Evolutionary conservation across 345 rosid genomes (phyloP), one percentile per base, ranked within the genome.

Genomic region (Linum trigynum): DNA sequence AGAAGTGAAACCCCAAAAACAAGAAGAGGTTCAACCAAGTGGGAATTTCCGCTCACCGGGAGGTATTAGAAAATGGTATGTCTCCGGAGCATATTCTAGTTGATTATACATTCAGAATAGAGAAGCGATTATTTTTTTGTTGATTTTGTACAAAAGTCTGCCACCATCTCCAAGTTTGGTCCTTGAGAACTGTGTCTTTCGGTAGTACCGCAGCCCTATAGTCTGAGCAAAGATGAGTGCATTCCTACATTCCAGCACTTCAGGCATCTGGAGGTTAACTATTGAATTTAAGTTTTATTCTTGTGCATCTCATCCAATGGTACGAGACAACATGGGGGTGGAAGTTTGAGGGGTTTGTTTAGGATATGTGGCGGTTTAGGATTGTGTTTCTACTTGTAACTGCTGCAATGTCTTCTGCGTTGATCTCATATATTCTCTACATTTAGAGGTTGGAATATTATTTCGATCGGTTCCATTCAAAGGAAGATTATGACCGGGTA

Each of bases 21-120:
- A 76, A 73, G 91, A 81, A 67, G 88, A 78, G 67, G 67, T 79
- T 48, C 75, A 79, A 55, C 82, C 86, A 65, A 78, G 75, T 37
- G 88, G 77, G 70, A 77, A 53, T 76, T 82, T 86, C 65, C 65
- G 67, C 66, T 70, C 81, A 43, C 73, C 73, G 55, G 77, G 59
- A 23, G 36, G 72, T 41, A 58, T 77, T 76, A 90, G 76, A 70
- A 92, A 84, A 74, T 86, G 97, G 96, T 92, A 81, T 5, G 61
- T n/a, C 38, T 57, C 23, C 11, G 61, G 8, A 37, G 36, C 38
- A 23, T 23, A 10, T 32, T 56, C 17, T 11, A n/a, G 9, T 32
- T 56, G 7, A 4, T 56, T 10, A 15, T 56, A 10, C 35, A 1
- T 56, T n/a, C 2, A 23, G 32, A 23, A 23, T 23, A 23, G 32